phyloP scores from a whole-genome alignment of 108 stramenopile genomes.

The Cyclostephanos invisitatus region DNA sequence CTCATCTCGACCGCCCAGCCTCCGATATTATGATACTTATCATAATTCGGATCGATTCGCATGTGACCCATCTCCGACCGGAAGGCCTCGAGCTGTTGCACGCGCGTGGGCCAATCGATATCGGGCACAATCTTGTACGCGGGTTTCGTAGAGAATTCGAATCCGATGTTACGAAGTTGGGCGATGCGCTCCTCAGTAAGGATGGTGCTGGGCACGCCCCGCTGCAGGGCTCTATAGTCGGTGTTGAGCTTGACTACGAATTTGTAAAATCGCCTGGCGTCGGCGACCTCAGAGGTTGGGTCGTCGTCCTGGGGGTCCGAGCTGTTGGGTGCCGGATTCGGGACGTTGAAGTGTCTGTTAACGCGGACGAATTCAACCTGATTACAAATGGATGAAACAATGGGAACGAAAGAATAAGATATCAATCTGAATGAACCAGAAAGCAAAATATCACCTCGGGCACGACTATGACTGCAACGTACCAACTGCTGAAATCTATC shows the following conservation, averaged over 20 bases:
- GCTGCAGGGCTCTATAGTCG: constrained; percentile 17
- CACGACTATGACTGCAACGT: not conserved
- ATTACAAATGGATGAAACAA: not conserved
- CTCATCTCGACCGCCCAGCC: constrained; percentile 14
- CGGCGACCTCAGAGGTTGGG: constrained; percentile 17
- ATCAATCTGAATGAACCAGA: not conserved
- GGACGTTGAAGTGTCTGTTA: constrained; percentile 33
- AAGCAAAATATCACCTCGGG: not conserved
- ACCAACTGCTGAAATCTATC: constrained; percentile 23
- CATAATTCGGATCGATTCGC: constrained; percentile 12
- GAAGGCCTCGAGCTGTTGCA: constrained; percentile 21
- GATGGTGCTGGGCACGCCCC: constrained; percentile 8
- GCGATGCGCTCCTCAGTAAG: constrained; percentile 24
- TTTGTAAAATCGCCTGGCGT: constrained; percentile 25
- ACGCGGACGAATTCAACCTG: constrained; percentile 24
- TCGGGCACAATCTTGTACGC: constrained; percentile 10
- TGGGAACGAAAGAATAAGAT: not conserved
- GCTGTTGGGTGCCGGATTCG: constrained; percentile 9
- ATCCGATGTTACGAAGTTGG: constrained; percentile 17
- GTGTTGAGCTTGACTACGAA: constrained; percentile 18
- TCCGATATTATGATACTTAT: constrained; percentile 10
- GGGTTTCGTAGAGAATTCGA: constrained; percentile 21
- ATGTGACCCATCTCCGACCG: constrained; percentile 13
- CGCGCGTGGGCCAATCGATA: constrained; percentile 5
- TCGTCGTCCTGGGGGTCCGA: constrained; percentile 2